These are phyloP conservation scores for Parasarocladium wereldwijsianum DNA, from an alignment of 2,329 filamentous ascomycete genomes.

Conservation along the genomic window DNA sequence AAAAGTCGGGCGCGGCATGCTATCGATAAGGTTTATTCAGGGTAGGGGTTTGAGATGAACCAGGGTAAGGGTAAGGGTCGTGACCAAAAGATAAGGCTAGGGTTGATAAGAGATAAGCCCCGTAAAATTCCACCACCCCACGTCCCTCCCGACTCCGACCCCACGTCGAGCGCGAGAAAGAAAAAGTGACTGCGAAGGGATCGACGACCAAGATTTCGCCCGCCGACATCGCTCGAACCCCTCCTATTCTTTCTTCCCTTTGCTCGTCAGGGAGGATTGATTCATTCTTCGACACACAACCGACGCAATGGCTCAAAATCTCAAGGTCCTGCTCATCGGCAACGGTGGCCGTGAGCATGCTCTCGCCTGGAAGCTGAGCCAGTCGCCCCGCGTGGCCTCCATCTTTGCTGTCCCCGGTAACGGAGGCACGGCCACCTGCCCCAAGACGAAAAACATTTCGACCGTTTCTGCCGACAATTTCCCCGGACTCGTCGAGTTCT, in stretches of 20 bases:
- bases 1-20: conserved; percentile 1
- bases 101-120: neutral
- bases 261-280: too few species aligned
- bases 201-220: too few species aligned
- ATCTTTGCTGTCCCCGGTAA: conserved; percentile 68
- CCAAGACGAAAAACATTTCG: conserved; percentile 60
- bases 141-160: conserved; percentile 1
- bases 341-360: conserved; percentile 93
- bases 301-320: conserved; percentile 11
- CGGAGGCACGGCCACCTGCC: conserved; percentile 61
- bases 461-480: conserved; percentile 65
- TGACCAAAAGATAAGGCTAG: conserved; percentile 1
- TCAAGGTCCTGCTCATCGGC: conserved; percentile 73
- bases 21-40: conserved; percentile 1
- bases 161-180: conserved; percentile 1
- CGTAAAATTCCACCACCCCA: conserved; percentile 2
- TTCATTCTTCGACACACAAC: conserved; percentile 1
- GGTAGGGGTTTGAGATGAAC: too few species aligned
- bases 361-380: conserved; percentile 82
- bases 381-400: conserved; percentile 63
- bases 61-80: too few species aligned
- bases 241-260: too few species aligned
- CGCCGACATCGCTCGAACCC: too few species aligned
- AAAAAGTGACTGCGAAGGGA: conserved; percentile 4
- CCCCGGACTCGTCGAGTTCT: conserved; percentile 58